Base-by-base conservation (phyloP, 768 basidiomycete species). In the Mycena rosella region DNA sequence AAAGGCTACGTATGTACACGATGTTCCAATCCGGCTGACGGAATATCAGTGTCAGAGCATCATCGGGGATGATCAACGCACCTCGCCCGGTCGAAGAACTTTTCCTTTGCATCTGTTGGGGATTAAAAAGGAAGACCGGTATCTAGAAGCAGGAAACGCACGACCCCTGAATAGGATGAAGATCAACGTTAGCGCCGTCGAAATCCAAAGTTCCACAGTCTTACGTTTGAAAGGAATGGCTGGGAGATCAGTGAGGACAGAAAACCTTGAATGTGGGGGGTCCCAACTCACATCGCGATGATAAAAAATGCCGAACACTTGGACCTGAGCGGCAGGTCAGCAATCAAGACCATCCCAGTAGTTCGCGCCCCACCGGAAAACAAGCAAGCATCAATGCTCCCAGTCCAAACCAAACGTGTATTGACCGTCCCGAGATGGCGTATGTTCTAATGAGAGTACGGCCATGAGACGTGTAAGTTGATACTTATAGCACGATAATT, bases 1-100 rank as follows among this genome's bases (percentile, higher is more conserved):
- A 17, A 24, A 36, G 29, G 7, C 36, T 0, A 15, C 0, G 47
- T 9, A 53, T 26, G 38, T 29, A 67, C 60, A 67, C 66, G 18
- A 67, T 67, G 32, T 67, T 67, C 66, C 66, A 67, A 26, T 67
- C 60, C n/a, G 55, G 60, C 66, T 67, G 29, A 10, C 14, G 24
- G 34, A 20, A 27, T 55, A 54, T 47, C 20, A 60, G 58, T n/a
- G 18, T 11, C 2, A 44, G 52, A n/a, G 15, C 38, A 40, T 18
- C 17, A 40, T 38, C 5, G 14, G 22, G 30, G 11, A 10, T 14
- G 36, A 13, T 29, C 26, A 10, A 49, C 65, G 5, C 20, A 51
- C 65, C 60, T 67, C 65, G 36, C 29, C 22, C 22, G 18, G 4
- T 17, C 40, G 59, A 27, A 57, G 45, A 48, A 67, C 60, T 20